These are phyloP conservation scores for Sugiyamaella neomexicana DNA, from an alignment of 1,139 yeast genomes.

Conservation along the genomic window DNA sequence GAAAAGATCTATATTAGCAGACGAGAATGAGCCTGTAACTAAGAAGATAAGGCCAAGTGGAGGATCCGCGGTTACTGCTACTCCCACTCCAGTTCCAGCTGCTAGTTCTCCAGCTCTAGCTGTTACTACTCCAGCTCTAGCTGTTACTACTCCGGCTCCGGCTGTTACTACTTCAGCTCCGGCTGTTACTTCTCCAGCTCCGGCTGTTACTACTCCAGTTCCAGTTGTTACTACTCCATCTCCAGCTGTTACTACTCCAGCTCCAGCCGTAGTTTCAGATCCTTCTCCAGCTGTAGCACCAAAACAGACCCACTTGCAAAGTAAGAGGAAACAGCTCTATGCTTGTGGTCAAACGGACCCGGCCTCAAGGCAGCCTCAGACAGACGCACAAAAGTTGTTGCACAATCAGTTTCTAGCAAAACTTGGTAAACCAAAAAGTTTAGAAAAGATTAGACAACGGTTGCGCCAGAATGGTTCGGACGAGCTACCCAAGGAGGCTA, in stretches of 20 bases:
- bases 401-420: slow-evolving; percentile 24
- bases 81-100: too few relatives aligned
- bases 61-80: too few relatives aligned
- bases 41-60: neutral
- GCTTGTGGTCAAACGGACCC: neutral
- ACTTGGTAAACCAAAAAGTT: slow-evolving; percentile 28
- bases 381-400: slow-evolving; percentile 7
- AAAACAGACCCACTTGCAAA: neutral
- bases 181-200: too few relatives aligned
- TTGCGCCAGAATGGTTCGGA: slow-evolving; percentile 14
- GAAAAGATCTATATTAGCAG: too few relatives aligned
- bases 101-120: too few relatives aligned
- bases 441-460: slow-evolving; percentile 23
- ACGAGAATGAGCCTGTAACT: neutral
- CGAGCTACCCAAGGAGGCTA: slow-evolving; percentile 9
- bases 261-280: too few relatives aligned
- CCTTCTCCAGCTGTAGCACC: neutral
- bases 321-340: slow-evolving; percentile 8
- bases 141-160: too few relatives aligned
- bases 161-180: too few relatives aligned
- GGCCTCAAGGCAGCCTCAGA: neutral
- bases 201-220: too few relatives aligned
- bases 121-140: too few relatives aligned
- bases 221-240: too few relatives aligned
- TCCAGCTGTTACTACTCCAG: too few relatives aligned